phyloP scores from a whole-genome alignment of 1,139 yeast genomes.

The Yamadazyma epiphylla region DNA sequence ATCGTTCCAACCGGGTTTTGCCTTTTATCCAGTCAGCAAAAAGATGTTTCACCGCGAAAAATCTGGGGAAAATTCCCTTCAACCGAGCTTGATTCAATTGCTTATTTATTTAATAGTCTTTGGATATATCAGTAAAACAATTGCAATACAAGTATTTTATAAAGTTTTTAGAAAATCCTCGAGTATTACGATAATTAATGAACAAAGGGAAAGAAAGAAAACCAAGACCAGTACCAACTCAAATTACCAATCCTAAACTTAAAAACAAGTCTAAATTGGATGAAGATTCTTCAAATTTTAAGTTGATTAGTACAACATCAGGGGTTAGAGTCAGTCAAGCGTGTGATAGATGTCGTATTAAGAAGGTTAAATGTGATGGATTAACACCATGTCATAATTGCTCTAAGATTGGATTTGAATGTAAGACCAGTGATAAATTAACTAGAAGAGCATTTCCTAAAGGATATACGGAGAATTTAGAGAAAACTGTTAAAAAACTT shows the following conservation, averaged over 20 bases:
- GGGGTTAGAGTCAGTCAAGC: conserved; percentile 66
- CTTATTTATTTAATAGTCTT: too few species aligned
- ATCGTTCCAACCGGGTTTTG: conserved; percentile 1
- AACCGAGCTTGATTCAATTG: not conserved
- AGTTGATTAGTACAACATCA: conserved; percentile 36
- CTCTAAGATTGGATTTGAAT: conserved; percentile 57
- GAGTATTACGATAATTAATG: not conserved
- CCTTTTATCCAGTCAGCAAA: too few species aligned
- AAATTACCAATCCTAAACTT: too few species aligned
- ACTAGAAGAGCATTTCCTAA: conserved; percentile 73
- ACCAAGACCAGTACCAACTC: too few species aligned
- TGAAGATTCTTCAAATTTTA: conserved; percentile 25
- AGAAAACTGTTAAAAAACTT: conserved; percentile 53
- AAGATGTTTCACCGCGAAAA: not conserved
- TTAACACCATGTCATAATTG: conserved; percentile 69
- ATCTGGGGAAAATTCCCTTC: conserved; percentile 1
- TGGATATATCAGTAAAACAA: too few species aligned
- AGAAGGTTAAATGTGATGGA: conserved; percentile 77
- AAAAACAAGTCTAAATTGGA: conserved; percentile 9
- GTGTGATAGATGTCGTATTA: conserved; percentile 74
- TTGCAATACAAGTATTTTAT: too few species aligned
- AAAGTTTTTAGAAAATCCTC: too few species aligned
- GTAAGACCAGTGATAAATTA: conserved; percentile 68
- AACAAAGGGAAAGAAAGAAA: not conserved
- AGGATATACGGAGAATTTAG: conserved; percentile 73